A percentile compares a stretch with the other conserved stretches of the same genome.
Conservation (phyloP, 768 basidiomycete genomes). For the Pholiota molesta region DNA sequence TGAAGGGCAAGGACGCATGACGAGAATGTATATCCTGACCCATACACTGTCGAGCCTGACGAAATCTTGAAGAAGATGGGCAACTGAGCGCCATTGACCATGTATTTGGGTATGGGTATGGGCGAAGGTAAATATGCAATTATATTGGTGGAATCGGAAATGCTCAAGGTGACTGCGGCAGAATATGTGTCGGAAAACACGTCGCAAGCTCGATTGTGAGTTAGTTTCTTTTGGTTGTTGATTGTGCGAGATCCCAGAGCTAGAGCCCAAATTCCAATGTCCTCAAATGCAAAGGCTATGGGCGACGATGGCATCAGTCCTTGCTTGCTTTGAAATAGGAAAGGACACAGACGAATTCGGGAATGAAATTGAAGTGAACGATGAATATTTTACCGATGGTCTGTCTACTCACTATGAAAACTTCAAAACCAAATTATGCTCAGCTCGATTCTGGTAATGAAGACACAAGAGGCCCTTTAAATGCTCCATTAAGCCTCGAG, state of each 20-base stretch:
- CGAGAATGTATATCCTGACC: constrained; percentile 34
- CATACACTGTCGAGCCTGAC: constrained; percentile 33
- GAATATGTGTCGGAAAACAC: constrained; percentile 7
- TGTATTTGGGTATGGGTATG: constrained; percentile 13
- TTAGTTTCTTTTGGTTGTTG: not conserved
- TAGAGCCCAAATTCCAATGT: not conserved
- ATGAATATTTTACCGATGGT: constrained; percentile 1
- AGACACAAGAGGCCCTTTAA: not conserved
- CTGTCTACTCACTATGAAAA: not conserved
- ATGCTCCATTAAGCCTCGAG: not conserved
- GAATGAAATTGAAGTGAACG: constrained; percentile 7
- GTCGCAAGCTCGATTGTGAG: constrained; percentile 15
- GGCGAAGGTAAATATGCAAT: constrained; percentile 5
- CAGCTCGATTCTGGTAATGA: not conserved
- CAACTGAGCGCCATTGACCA: constrained; percentile 21
- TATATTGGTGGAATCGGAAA: too few species aligned
- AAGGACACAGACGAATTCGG: constrained; percentile 8
- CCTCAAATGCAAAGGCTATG: not conserved
- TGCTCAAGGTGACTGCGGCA: not conserved
- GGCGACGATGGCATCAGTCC: constrained; percentile 2
- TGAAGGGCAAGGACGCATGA: constrained; percentile 29
- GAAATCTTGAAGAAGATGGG: constrained; percentile 28
- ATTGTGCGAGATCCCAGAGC: not conserved
- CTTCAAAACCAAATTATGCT: not conserved
- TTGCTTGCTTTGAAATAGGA: not conserved